These are phyloP conservation scores for Tephrocybe sp. DNA, from an alignment of 768 basidiomycete genomes.

Conservation along the genomic window DNA sequence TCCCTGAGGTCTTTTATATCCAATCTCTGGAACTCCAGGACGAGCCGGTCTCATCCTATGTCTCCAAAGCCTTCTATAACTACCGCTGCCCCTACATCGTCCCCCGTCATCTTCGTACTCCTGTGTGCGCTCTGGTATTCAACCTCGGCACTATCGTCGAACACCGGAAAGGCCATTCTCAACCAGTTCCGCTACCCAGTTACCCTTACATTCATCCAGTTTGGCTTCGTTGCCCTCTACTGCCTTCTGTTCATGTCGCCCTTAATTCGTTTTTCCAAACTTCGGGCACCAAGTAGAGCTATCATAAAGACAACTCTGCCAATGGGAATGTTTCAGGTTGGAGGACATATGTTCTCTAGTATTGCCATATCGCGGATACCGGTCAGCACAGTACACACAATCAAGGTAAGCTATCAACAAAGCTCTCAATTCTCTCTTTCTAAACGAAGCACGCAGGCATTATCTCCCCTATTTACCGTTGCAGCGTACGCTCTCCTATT, in stretches of 20 bases:
- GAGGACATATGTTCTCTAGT: conserved; percentile 96
- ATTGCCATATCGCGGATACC: conserved; percentile 96
- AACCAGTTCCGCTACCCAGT: conserved; percentile 92
- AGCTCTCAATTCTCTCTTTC: background rate
- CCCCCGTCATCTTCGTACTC: conserved; percentile 60
- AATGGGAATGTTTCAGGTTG: conserved; percentile 98
- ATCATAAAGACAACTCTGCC: conserved; percentile 83
- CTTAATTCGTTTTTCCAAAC: conserved; percentile 57
- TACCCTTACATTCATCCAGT: conserved; percentile 97
- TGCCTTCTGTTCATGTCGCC: conserved; percentile 86
- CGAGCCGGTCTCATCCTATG: conserved; percentile 24
- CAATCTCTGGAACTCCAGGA: conserved; percentile 24
- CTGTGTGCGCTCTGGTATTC: conserved; percentile 93
- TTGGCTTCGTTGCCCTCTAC: conserved; percentile 89
- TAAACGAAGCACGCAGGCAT: conserved; percentile 54
- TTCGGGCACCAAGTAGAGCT: conserved; percentile 69
- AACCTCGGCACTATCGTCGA: conserved; percentile 90
- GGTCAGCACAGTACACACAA: conserved; percentile 97
- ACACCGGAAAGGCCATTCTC: conserved; percentile 95
- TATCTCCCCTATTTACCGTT: conserved; percentile 97
- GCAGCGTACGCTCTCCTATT: conserved; percentile 93
- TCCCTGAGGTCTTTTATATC: conserved; percentile 24
- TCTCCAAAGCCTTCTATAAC: conserved; percentile 30
- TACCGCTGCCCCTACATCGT: conserved; percentile 28
- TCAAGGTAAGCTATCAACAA: conserved; percentile 69